Conservation (phyloP, 257 asterid genomes). For the Fraxinus cuspidata region DNA sequence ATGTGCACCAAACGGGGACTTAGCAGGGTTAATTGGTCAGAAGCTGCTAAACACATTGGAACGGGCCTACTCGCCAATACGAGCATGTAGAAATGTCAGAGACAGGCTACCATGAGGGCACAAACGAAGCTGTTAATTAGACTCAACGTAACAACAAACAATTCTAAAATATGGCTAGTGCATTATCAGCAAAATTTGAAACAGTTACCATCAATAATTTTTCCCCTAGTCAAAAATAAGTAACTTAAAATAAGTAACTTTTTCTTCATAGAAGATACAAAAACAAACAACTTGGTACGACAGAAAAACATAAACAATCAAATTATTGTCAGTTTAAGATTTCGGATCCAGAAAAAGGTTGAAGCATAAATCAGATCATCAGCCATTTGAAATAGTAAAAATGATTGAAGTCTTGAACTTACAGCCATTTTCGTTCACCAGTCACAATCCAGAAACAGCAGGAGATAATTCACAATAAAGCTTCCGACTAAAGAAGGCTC, state of each 20-base stretch:
- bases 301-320: not conserved
- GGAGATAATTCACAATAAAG: conserved; percentile 12
- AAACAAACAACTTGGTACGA: not conserved
- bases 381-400: not conserved
- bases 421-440: conserved; percentile 43
- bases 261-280: not conserved
- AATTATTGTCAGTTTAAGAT: not conserved
- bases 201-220: no score
- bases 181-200: not conserved
- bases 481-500: not conserved
- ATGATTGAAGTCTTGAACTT: conserved; percentile 14
- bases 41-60: no score
- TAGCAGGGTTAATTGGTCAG: no score
- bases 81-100: no score
- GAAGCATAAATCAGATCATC: not conserved
- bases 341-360: not conserved
- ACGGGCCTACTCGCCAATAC: no score
- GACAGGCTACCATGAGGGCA: no score
- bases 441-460: conserved; percentile 23
- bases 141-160: no score
- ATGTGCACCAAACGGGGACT: no score
- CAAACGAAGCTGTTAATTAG: no score
- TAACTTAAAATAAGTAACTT: no score
- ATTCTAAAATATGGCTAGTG: not conserved
- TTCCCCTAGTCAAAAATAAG: not conserved